Conservation (phyloP, 352 stramenopile species). For the Paralagenidium karlingii region DNA sequence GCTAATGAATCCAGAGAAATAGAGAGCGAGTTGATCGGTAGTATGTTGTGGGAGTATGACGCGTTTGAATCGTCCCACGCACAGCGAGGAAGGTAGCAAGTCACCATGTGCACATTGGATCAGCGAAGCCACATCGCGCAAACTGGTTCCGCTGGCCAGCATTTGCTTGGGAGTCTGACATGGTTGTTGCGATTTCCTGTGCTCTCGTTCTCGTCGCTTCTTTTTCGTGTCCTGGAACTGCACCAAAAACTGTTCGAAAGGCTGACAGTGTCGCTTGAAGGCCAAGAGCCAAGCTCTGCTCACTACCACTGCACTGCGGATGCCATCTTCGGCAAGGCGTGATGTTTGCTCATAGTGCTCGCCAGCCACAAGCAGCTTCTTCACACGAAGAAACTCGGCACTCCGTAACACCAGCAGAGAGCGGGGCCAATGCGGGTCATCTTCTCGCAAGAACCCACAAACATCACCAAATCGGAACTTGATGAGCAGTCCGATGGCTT, state of each 20-base stretch:
- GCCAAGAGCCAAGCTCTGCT: slow-evolving; percentile 62
- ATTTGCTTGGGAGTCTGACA: slow-evolving; percentile 5
- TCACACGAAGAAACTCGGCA: slow-evolving; percentile 50
- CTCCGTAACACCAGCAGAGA: slow-evolving; percentile 35
- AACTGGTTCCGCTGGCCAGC: too few relatives aligned
- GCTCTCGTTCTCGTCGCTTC: slow-evolving; percentile 37
- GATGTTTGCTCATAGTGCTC: neutral
- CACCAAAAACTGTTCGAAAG: slow-evolving; percentile 57
- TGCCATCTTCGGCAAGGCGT: slow-evolving; percentile 23
- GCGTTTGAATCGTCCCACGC: slow-evolving; percentile 42
- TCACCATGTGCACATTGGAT: slow-evolving; percentile 45
- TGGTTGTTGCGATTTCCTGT: neutral
- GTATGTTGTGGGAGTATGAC: slow-evolving; percentile 29
- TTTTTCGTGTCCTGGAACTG: slow-evolving; percentile 63
- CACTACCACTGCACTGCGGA: slow-evolving; percentile 23
- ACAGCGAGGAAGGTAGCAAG: slow-evolving; percentile 38
- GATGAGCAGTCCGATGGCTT: slow-evolving; percentile 44
- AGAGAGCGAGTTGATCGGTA: too few relatives aligned
- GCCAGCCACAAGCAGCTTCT: slow-evolving; percentile 22
- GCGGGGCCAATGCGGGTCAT: slow-evolving; percentile 43
- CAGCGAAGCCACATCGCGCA: too few relatives aligned
- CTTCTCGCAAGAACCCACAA: slow-evolving; percentile 30
- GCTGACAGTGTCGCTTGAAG: slow-evolving; percentile 56
- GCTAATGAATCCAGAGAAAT: too few relatives aligned
- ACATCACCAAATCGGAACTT: slow-evolving; percentile 39